Evolutionary conservation across 176 grass and related monocot species (phyloP).

Genomic region (Hordeum vulgare): MorexV3_pseudomolecules_assembly NC_058520.1:591636494-591636993

Average conservation of each 20-base stretch:
- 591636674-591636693: conserved; percentile 55
- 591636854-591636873: neutral
- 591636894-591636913: neutral
- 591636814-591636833: neutral
- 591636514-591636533: neutral
- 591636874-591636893: conserved; percentile 5
- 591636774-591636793: too few relatives aligned
- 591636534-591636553: too few relatives aligned
- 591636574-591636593: neutral
- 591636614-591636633: conserved; percentile 43
- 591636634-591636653: conserved; percentile 70
- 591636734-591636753: neutral
- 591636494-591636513: neutral
- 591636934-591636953: neutral
- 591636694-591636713: conserved; percentile 67
- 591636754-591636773: too few relatives aligned
- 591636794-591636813: conserved; percentile 16
- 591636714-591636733: conserved; percentile 35
- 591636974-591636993: neutral
- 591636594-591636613: neutral
- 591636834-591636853: too few relatives aligned
- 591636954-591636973: neutral
- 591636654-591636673: conserved; percentile 64
- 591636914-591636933: neutral
- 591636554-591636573: too few relatives aligned